Percentiles rank a stretch among this genome's conserved stretches.
phyloP scores from a whole-genome alignment of 2,329 filamentous ascomycete species.

The Diplodia scrobiculata region DNA sequence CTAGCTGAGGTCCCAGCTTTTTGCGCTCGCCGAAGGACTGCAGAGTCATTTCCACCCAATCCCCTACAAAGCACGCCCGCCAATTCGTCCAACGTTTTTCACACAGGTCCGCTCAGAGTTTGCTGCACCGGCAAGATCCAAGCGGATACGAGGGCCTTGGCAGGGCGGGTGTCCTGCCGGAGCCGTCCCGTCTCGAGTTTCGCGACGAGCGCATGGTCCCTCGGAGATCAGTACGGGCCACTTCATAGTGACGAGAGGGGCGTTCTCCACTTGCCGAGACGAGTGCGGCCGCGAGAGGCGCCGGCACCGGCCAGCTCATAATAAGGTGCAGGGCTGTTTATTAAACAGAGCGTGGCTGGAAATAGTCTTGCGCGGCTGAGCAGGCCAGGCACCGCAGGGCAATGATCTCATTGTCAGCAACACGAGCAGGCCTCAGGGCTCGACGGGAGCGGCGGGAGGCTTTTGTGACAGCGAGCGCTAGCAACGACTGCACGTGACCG shows the following conservation, averaged over 20 bases:
- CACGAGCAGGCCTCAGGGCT: neutral
- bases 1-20: neutral
- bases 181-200: conserved; percentile 6
- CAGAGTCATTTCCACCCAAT: conserved; percentile 6
- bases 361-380: neutral
- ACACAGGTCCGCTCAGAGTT: neutral
- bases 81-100: neutral
- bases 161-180: neutral
- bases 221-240: conserved; percentile 20
- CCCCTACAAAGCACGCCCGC: neutral
- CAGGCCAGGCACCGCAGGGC: neutral
- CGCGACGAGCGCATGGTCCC: conserved; percentile 14
- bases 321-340: neutral
- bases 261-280: conserved; percentile 13
- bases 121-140: neutral
- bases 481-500: conserved; percentile 1
- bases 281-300: conserved; percentile 14
- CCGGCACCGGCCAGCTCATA: conserved; percentile 4
- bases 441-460: neutral
- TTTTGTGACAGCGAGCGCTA: neutral
- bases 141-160: conserved; percentile 8
- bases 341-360: neutral
- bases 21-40: neutral
- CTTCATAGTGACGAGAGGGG: conserved; percentile 3
- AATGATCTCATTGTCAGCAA: conserved; percentile 1